These are phyloP conservation scores for Eurotiales sp. DNA, from an alignment of 2,329 filamentous ascomycete species.

Conservation along the genomic window DNA sequence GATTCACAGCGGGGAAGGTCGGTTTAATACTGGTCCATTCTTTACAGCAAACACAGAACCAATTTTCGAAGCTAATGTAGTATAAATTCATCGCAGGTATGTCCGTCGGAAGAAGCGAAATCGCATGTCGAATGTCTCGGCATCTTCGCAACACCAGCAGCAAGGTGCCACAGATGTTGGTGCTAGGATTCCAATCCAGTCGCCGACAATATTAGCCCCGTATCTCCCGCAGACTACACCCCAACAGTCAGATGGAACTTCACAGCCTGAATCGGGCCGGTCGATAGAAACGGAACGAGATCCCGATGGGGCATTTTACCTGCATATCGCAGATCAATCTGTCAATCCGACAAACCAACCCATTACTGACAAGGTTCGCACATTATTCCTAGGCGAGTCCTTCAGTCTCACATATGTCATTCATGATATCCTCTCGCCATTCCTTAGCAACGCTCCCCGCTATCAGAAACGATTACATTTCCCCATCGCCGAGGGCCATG, in stretches of 20 bases:
- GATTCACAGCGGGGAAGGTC: neutral
- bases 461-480: neutral
- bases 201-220: neutral
- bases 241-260: no score
- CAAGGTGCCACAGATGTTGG: neutral
- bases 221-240: no score
- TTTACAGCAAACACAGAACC: no score
- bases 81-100: neutral
- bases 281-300: neutral
- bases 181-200: neutral
- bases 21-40: no score
- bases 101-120: neutral
- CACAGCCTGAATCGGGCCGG: no score
- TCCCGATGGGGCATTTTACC: neutral
- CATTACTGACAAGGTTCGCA: neutral
- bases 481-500: neutral
- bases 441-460: neutral
- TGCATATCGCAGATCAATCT: neutral
- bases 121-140: neutral
- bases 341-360: neutral
- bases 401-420: neutral
- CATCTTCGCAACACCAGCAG: neutral
- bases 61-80: no score
- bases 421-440: neutral
- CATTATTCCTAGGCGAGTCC: neutral